phyloP scores from a whole-genome alignment of 2,329 filamentous ascomycete genomes.

The Trichoderma atroviride region DNA sequence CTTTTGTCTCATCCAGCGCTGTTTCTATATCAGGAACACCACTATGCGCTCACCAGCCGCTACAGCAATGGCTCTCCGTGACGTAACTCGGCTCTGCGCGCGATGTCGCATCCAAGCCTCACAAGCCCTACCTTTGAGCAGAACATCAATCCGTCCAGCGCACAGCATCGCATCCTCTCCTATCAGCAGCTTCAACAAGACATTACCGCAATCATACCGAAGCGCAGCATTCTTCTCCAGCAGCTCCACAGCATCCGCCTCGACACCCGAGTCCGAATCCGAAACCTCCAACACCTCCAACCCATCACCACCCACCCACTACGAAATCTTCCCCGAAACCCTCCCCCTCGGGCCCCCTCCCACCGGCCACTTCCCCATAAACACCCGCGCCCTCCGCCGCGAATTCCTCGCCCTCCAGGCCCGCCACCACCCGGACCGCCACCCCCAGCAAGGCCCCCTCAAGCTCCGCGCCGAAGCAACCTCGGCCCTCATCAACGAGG shows the following conservation, averaged over 20 bases:
- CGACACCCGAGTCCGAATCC: not conserved
- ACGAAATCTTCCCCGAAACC: constrained; percentile 83
- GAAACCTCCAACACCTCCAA: constrained; percentile 36
- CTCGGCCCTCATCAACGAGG: constrained; percentile 86
- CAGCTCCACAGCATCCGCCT: not conserved
- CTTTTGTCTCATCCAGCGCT: too few species aligned
- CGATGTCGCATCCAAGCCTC: constrained; percentile 39
- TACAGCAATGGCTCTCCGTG: constrained; percentile 33
- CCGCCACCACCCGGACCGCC: constrained; percentile 72
- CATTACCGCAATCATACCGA: not conserved
- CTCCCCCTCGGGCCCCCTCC: constrained; percentile 80
- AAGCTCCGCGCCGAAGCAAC: constrained; percentile 70
- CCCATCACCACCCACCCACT: constrained; percentile 59
- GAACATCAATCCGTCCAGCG: not conserved
- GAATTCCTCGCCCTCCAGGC: constrained; percentile 89
- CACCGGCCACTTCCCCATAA: constrained; percentile 71
- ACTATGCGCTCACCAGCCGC: constrained; percentile 35
- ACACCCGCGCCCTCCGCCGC: constrained; percentile 68
- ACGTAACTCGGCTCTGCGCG: constrained; percentile 40
- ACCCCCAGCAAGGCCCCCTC: constrained; percentile 44
- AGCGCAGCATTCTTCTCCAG: not conserved
- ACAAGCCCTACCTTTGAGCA: constrained; percentile 29
- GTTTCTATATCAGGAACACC: not conserved
- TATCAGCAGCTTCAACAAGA: not conserved
- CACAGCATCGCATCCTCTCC: not conserved